A percentile compares a stretch with the other conserved stretches of the same genome.
Conservation (phyloP, 148 eudicot species). For the Nepenthes gracilis region DNA sequence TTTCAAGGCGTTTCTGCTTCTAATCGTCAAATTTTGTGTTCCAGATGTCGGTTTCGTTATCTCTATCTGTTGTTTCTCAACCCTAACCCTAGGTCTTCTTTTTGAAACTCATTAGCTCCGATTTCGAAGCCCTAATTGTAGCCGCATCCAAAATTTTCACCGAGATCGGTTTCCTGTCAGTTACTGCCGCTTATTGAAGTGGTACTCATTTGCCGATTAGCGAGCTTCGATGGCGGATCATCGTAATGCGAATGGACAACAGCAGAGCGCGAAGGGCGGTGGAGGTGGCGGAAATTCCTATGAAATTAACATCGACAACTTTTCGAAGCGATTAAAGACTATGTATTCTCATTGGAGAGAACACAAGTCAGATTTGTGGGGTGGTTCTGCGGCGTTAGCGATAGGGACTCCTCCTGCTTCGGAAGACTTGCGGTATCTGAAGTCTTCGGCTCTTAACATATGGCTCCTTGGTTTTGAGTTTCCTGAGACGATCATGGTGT, state of each 20-base stretch:
- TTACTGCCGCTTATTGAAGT: too few species aligned
- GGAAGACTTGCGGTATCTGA: conserved; percentile 74
- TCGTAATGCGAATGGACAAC: conserved; percentile 22
- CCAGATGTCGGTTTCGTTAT: too few species aligned
- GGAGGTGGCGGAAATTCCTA: conserved; percentile 24
- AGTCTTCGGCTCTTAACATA: conserved; percentile 71
- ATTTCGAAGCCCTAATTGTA: too few species aligned
- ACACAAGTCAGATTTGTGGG: conserved; percentile 48
- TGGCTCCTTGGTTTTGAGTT: conserved; percentile 92
- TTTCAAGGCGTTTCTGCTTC: too few species aligned
- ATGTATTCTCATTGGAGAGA: conserved; percentile 58
- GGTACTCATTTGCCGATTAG: too few species aligned
- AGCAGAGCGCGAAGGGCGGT: conserved; percentile 13
- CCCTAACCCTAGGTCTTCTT: too few species aligned
- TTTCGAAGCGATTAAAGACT: conserved; percentile 37
- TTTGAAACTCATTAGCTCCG: too few species aligned
- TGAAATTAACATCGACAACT: conserved; percentile 40
- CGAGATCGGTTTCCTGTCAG: too few species aligned
- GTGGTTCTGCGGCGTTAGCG: conserved; percentile 45
- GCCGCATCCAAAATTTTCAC: too few species aligned
- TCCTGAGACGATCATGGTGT: conserved; percentile 84
- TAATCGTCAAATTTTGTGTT: too few species aligned
- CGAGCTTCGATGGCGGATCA: conserved; percentile 19
- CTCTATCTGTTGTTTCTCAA: too few species aligned
- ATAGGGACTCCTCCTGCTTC: conserved; percentile 75